A percentile compares a stretch with the other conserved stretches of the same genome.
Conservation (phyloP, 768 basidiomycete genomes). For the Omphalotus guepiniiformis region DNA sequence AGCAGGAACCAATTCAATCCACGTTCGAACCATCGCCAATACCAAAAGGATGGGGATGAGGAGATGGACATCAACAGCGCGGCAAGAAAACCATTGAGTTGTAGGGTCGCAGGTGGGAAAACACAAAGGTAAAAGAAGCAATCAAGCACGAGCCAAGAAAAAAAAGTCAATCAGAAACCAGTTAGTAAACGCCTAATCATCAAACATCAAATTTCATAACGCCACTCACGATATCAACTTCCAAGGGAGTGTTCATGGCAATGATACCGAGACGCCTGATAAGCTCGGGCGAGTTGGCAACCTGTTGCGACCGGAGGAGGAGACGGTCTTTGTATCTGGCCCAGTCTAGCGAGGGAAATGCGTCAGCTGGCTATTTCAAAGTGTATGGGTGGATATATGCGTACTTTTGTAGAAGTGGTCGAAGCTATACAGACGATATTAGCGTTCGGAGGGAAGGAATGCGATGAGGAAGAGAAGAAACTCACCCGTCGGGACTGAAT, state of each 20-base stretch:
- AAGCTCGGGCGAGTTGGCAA: conserved; percentile 47
- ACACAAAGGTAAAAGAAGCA: too few species aligned
- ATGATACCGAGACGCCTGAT: conserved; percentile 45
- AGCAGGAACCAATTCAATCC: too few species aligned
- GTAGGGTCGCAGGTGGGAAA: too few species aligned
- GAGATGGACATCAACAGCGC: too few species aligned
- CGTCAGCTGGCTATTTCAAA: too few species aligned
- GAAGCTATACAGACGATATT: conserved; percentile 24
- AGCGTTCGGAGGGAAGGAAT: background rate
- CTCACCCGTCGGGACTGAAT: conserved; percentile 41
- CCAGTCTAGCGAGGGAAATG: conserved; percentile 31
- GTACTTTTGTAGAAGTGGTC: conserved; percentile 45
- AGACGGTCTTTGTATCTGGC: conserved; percentile 41
- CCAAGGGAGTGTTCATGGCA: conserved; percentile 49
- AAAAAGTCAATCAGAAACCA: background rate
- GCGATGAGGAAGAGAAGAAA: background rate
- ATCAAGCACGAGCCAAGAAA: background rate
- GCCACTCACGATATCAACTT: conserved; percentile 41
- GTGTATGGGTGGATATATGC: too few species aligned
- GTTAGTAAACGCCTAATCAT: too few species aligned
- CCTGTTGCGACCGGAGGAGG: conserved; percentile 45
- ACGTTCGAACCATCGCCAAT: too few species aligned
- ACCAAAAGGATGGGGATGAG: too few species aligned
- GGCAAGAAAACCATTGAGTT: too few species aligned
- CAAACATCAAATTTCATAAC: too few species aligned